Percentiles rank a stretch among this genome's conserved stretches.
Conservation (phyloP, 441 rosid genomes). For the Erysimum cheiri region DNA sequence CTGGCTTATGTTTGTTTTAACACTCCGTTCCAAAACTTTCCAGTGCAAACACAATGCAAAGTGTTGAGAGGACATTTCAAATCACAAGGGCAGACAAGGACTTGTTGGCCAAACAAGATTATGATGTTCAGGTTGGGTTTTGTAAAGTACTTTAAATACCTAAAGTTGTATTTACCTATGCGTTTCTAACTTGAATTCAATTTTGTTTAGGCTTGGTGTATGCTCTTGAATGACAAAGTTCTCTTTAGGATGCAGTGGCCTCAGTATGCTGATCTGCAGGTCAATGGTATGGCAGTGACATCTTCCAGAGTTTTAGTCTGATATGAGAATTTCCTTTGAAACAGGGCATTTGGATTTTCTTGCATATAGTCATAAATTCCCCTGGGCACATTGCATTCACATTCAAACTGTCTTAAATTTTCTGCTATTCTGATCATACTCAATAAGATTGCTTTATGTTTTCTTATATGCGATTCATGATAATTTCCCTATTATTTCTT, state of each 20-base stretch:
- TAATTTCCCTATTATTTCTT: slow-evolving; percentile 32
- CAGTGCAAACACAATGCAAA: slow-evolving; percentile 80
- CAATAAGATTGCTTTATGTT: not conserved
- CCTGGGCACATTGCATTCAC: slow-evolving; percentile 8
- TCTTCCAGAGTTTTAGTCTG: slow-evolving; percentile 10
- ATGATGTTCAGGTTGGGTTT: slow-evolving; percentile 85
- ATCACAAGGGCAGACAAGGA: slow-evolving; percentile 83
- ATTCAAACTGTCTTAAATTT: slow-evolving; percentile 25
- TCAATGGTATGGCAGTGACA: slow-evolving; percentile 74
- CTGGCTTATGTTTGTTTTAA: slow-evolving; percentile 31
- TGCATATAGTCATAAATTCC: slow-evolving; percentile 8
- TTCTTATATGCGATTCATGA: slow-evolving; percentile 28
- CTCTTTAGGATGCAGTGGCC: slow-evolving; percentile 99
- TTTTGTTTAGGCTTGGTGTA: slow-evolving; percentile 88
- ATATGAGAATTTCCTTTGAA: slow-evolving; percentile 18
- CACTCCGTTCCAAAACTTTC: slow-evolving; percentile 38
- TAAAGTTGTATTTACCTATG: slow-evolving; percentile 1
- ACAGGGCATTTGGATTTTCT: slow-evolving; percentile 1
- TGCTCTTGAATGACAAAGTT: slow-evolving; percentile 98
- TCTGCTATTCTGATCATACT: slow-evolving; percentile 9
- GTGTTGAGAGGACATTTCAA: slow-evolving; percentile 77
- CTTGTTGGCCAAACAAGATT: slow-evolving; percentile 68
- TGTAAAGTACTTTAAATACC: slow-evolving; percentile 10
- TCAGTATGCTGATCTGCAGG: slow-evolving; percentile 84
- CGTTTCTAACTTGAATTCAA: slow-evolving; percentile 38